Percentiles rank a stretch among this genome's conserved stretches.
Conservation (phyloP, 345 rosid genomes). For the Carallia pectinifolia region DNA sequence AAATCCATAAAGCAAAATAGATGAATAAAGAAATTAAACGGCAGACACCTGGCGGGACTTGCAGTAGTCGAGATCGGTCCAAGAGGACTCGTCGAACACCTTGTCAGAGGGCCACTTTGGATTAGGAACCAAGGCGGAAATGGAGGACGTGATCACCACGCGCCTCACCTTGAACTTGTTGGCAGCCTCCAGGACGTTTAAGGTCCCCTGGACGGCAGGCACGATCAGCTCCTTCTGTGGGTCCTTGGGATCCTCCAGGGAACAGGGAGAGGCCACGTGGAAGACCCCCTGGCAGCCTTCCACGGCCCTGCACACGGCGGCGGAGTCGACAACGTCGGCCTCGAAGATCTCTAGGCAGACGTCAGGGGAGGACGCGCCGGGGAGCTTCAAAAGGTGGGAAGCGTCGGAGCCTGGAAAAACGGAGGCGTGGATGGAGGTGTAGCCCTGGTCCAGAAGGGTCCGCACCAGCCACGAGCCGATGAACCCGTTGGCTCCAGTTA, state of each 20-base stretch:
- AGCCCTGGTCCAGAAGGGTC: slow-evolving; percentile 50
- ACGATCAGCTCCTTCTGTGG: slow-evolving; percentile 58
- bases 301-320: slow-evolving; percentile 53
- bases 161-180: slow-evolving; percentile 53
- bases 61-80: slow-evolving; percentile 83
- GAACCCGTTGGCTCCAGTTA: slow-evolving; percentile 85
- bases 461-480: slow-evolving; percentile 73
- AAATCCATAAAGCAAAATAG: too few species aligned
- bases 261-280: slow-evolving; percentile 89
- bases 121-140: slow-evolving; percentile 74
- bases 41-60: slow-evolving; percentile 45
- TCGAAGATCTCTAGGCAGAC: slow-evolving; percentile 42
- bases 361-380: slow-evolving; percentile 26
- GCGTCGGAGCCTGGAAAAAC: slow-evolving; percentile 62
- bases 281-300: slow-evolving; percentile 74
- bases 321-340: slow-evolving; percentile 60
- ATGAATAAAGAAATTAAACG: too few species aligned
- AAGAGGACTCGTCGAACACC: slow-evolving; percentile 64
- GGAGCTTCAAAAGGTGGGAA: slow-evolving; percentile 49
- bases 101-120: slow-evolving; percentile 53
- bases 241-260: slow-evolving; percentile 61
- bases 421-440: slow-evolving; percentile 60
- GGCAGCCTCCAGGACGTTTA: slow-evolving; percentile 67
- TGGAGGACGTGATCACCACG: slow-evolving; percentile 75
- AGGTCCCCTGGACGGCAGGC: slow-evolving; percentile 82